Conservation (phyloP, 352 stramenopile genomes). For the Poterioochromonas sp. region DNA sequence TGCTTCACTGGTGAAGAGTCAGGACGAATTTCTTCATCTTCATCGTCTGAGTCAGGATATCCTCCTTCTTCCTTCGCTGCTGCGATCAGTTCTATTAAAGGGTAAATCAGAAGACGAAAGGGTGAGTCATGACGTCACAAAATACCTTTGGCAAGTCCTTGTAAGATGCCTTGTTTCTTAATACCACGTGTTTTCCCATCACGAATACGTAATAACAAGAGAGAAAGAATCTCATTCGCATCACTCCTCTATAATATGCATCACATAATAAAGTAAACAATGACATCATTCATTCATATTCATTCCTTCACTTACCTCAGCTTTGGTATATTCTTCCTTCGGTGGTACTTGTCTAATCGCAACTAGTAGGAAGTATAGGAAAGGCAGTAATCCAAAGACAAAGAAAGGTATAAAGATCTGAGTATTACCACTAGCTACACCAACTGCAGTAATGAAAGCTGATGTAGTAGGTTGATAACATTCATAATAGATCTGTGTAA, state of each 20-base stretch:
- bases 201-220: not conserved
- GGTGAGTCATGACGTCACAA: no score
- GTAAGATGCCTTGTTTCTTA: not conserved
- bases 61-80: conserved; percentile 21
- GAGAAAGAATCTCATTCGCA: not conserved
- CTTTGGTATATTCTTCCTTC: conserved; percentile 11
- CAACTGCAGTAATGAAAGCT: not conserved
- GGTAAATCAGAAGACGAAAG: not conserved
- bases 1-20: no score
- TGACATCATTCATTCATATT: not conserved
- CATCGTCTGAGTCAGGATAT: conserved; percentile 23
- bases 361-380: not conserved
- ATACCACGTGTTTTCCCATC: conserved; percentile 24
- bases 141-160: not conserved
- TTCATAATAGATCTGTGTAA: not conserved
- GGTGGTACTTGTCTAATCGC: not conserved
- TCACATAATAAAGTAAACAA: not conserved
- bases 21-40: not conserved
- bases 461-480: not conserved
- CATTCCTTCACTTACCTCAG: not conserved
- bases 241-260: not conserved
- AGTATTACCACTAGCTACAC: conserved; percentile 8
- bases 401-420: not conserved
- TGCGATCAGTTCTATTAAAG: conserved; percentile 5
- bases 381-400: not conserved